Percentiles rank a stretch among this genome's conserved stretches.
These are phyloP conservation scores for Phlyctochytrium arcticum DNA, from an alignment of 192 early-diverging fungal species.

Conservation along the genomic window DNA sequence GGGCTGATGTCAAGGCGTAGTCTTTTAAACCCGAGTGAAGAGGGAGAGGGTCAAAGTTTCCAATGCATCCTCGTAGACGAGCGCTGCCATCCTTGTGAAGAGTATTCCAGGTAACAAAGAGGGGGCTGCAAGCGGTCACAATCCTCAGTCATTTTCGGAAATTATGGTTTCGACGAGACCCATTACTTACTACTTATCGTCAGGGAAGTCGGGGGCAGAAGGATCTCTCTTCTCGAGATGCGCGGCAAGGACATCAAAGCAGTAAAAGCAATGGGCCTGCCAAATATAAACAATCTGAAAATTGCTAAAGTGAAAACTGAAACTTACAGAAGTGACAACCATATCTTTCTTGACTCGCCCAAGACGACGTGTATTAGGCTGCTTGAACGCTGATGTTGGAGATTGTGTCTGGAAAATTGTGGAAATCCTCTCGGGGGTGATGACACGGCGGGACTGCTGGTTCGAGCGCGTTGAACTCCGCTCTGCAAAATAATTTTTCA, in stretches of 20 bases:
- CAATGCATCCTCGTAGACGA: conserved; percentile 86
- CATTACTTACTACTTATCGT: conserved; percentile 55
- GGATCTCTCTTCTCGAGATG: conserved; percentile 46
- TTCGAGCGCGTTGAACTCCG: too few relatives aligned
- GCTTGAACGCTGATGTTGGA: too few relatives aligned
- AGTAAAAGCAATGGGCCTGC: conserved; percentile 72
- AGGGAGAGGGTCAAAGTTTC: conserved; percentile 73
- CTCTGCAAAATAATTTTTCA: too few relatives aligned
- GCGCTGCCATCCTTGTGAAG: conserved; percentile 29
- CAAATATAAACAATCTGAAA: too few relatives aligned
- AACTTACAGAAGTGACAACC: too few relatives aligned
- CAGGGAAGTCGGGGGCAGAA: conserved; percentile 48
- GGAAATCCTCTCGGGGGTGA: too few relatives aligned
- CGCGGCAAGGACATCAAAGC: conserved; percentile 71
- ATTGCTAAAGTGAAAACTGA: too few relatives aligned
- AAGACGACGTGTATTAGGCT: too few relatives aligned
- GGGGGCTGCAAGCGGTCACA: conserved; percentile 63
- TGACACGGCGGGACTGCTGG: too few relatives aligned
- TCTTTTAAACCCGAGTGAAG: conserved; percentile 69
- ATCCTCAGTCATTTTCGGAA: not conserved
- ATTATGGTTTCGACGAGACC: not conserved
- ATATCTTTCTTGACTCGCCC: too few relatives aligned
- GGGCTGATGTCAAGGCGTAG: conserved; percentile 79
- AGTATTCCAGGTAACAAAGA: conserved; percentile 82
- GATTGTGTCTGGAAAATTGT: too few relatives aligned